Base-by-base conservation (phyloP, 306 rosid genomes). In the Hylodesmum podocarpum region DNA sequence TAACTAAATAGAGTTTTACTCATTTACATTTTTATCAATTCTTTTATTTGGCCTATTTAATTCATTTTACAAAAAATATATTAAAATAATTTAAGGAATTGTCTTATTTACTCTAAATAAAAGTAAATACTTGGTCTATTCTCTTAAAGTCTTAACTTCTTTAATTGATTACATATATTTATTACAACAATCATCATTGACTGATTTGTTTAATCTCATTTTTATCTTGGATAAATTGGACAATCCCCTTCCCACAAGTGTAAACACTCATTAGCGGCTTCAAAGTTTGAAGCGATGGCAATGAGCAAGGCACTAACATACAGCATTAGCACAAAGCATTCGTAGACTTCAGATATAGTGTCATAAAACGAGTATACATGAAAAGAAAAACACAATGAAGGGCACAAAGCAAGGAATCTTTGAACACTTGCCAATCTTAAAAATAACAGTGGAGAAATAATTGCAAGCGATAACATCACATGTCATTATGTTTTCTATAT, bases 401-500 rank as follows among this genome's bases (percentile, higher is more conserved):
- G 50, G 57, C 64, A 83, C 43, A 19, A 39, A 40, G 25, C 31
- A 78, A 66, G 34, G 21, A 28, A 19, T 50, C 66, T 24, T 34
- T 10, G 51, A 62, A 58, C 62, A 53, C 49, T 55, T 25, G 2
- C 21, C 59, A 40, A 78, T 78, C 84, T 72, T 41, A 39, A 33
- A 67, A 55, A 28, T 53, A 43, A 53, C 75, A 36, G 21, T 16
- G 61, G 68, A 51, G 83, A 64, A 54, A 65, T 16, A 31, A 65
- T 61, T 55, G 51, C 28, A 64, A 63, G 55, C 68, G 72, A 39
- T 19, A 22, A 21, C 50, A 43, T 1, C 34, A 53, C 43, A 80
- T 34, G 66, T 67, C 70, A 36, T 75, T 75, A 75, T 62, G 50
- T 16, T 27, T 73, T 76, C 65, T 80, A 87, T 83, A 51, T 66